Evolutionary conservation across 257 asterid species (phyloP).

Genomic region (Solanum lignicaule): DNA sequence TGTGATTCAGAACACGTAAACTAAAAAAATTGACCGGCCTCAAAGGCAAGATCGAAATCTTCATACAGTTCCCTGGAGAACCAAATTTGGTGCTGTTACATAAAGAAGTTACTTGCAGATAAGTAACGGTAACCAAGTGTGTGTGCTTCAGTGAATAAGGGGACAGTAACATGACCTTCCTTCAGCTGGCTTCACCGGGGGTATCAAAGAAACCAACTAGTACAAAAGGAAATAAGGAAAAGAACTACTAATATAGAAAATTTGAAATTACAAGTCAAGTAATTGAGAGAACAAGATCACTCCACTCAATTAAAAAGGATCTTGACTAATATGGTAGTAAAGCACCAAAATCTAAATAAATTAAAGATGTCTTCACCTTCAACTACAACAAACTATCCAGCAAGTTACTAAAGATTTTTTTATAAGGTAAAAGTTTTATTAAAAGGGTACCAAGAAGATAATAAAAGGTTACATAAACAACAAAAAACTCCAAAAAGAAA

Average conservation of each 20-base stretch:
- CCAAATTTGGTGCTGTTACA: neutral
- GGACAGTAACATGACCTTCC: neutral
- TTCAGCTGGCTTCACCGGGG: neutral
- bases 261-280: too few species aligned
- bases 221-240: neutral
- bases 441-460: neutral
- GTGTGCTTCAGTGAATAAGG: neutral
- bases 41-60: neutral
- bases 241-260: too few species aligned
- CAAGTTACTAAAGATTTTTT: neutral
- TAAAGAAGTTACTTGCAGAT: neutral
- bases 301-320: neutral
- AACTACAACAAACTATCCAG: neutral
- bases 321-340: neutral
- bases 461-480: neutral
- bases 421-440: neutral
- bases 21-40: neutral
- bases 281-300: too few species aligned
- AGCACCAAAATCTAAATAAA: neutral
- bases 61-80: neutral
- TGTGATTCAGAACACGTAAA: neutral
- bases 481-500: neutral
- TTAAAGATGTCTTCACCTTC: neutral
- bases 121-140: neutral
- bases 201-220: neutral